Conservation (phyloP, 2,329 filamentous ascomycete species). For the Penicillium occitanis region DNA sequence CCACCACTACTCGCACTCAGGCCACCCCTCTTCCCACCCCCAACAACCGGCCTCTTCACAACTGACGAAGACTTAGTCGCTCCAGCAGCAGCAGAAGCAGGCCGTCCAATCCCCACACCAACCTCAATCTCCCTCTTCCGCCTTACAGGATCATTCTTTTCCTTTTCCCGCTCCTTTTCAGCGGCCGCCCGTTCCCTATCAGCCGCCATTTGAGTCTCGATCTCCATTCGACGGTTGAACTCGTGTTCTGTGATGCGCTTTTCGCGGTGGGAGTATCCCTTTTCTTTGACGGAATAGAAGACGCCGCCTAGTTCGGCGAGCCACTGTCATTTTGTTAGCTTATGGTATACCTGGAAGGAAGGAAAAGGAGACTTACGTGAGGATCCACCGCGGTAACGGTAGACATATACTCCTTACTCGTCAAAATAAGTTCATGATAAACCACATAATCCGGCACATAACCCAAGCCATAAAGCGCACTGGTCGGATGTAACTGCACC, state of each 20-base stretch:
- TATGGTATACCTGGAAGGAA: too few relatives aligned
- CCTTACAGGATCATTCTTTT: slow-evolving; percentile 36
- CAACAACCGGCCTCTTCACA: slow-evolving; percentile 36
- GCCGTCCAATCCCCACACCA: slow-evolving; percentile 19
- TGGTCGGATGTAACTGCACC: slow-evolving; percentile 91
- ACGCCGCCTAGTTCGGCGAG: slow-evolving; percentile 93
- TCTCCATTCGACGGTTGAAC: slow-evolving; percentile 90
- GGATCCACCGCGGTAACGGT: slow-evolving; percentile 95
- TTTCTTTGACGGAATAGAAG: slow-evolving; percentile 97
- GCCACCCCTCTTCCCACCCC: slow-evolving; percentile 31
- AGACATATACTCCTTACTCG: slow-evolving; percentile 96
- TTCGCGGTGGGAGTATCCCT: slow-evolving; percentile 85
- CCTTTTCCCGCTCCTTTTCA: slow-evolving; percentile 41
- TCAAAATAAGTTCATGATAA: slow-evolving; percentile 96
- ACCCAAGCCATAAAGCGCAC: slow-evolving; percentile 85
- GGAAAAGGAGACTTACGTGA: slow-evolving; percentile 51
- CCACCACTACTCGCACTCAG: slow-evolving; percentile 26
- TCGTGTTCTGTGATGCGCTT: slow-evolving; percentile 86
- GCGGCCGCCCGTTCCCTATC: slow-evolving; percentile 64
- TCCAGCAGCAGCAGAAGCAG: slow-evolving; percentile 1
- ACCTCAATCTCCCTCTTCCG: slow-evolving; percentile 40
- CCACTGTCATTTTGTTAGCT: slow-evolving; percentile 55
- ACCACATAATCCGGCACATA: slow-evolving; percentile 96
- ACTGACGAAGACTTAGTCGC: slow-evolving; percentile 25
- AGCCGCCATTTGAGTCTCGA: slow-evolving; percentile 86